Percentiles rank a stretch among this genome's conserved stretches.
These are phyloP conservation scores for Thecaphora thlaspeos DNA, from an alignment of 1,284 basidiomycete genomes.

Conservation along the genomic window DNA sequence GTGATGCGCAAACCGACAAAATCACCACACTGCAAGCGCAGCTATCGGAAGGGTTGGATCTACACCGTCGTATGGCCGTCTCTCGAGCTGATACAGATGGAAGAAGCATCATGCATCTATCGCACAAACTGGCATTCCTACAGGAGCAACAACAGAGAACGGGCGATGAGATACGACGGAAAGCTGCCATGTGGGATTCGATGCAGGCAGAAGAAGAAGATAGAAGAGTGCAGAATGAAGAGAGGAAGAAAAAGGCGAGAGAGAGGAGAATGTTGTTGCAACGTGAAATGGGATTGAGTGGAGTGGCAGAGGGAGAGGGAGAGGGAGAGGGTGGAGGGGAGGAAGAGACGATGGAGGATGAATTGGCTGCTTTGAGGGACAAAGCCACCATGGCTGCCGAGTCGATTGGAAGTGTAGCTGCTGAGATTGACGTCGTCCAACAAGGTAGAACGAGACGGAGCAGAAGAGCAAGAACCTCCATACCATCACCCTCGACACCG, in stretches of 20 bases:
- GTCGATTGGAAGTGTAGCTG: too few species aligned
- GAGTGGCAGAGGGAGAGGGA: not conserved
- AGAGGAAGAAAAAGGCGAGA: not conserved
- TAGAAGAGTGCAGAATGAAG: not conserved
- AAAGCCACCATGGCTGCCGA: too few species aligned
- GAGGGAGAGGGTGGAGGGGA: constrained; percentile 1
- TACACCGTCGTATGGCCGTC: constrained; percentile 7
- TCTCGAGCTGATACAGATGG: constrained; percentile 4
- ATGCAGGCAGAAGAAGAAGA: constrained; percentile 9
- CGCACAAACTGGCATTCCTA: constrained; percentile 4
- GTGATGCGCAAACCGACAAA: not conserved
- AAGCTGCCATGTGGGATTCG: constrained; percentile 27
- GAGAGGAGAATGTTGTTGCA: constrained; percentile 3
- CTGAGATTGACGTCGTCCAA: too few species aligned
- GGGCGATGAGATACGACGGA: constrained; percentile 3
- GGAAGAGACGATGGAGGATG: constrained; percentile 15
- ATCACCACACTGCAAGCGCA: constrained; percentile 4
- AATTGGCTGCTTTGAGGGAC: constrained; percentile 16
- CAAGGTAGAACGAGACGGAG: too few species aligned
- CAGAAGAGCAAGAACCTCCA: too few species aligned
- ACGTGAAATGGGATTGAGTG: constrained; percentile 7
- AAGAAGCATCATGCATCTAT: constrained; percentile 5
- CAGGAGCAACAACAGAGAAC: constrained; percentile 1
- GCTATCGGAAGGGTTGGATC: constrained; percentile 7
- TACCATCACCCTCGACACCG: too few species aligned